These are phyloP conservation scores for Bullera alba DNA, from an alignment of 768 basidiomycete species.

Conservation along the genomic window DNA sequence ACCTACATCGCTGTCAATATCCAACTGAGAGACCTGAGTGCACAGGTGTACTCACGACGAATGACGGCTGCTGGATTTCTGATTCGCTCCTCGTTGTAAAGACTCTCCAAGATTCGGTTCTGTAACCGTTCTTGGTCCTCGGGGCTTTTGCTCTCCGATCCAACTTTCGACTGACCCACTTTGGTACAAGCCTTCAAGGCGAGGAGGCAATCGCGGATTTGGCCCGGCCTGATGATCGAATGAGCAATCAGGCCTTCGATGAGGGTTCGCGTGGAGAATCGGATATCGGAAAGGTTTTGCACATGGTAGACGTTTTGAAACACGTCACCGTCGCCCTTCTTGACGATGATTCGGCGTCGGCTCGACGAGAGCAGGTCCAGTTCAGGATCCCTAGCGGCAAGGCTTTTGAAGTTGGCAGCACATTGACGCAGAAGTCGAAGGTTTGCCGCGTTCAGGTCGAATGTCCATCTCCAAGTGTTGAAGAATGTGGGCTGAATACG, in stretches of 20 bases:
- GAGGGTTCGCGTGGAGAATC: slow-evolving; percentile 31
- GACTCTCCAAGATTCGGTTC: slow-evolving; percentile 30
- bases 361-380: slow-evolving; percentile 19
- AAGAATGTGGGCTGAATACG: slow-evolving; percentile 30
- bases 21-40: background rate
- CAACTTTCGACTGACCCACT: slow-evolving; percentile 11
- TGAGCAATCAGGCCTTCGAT: slow-evolving; percentile 42
- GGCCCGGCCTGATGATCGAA: slow-evolving; percentile 29
- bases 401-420: slow-evolving; percentile 12
- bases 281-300: slow-evolving; percentile 13
- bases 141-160: too few species aligned
- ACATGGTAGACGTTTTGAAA: slow-evolving; percentile 7
- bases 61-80: slow-evolving; percentile 25
- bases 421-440: slow-evolving; percentile 9
- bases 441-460: slow-evolving; percentile 8
- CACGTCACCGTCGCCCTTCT: slow-evolving; percentile 1
- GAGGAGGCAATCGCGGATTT: slow-evolving; percentile 9
- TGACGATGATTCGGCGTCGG: slow-evolving; percentile 6
- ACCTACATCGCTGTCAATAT: slow-evolving; percentile 7
- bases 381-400: slow-evolving; percentile 28
- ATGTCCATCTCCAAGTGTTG: slow-evolving; percentile 35
- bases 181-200: slow-evolving; percentile 17
- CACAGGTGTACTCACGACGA: slow-evolving; percentile 15
- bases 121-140: too few species aligned
- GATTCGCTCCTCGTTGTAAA: slow-evolving; percentile 39